Percentiles rank a stretch among this genome's conserved stretches.
phyloP scores from a whole-genome alignment of 768 basidiomycete species.

The Amanita exitialis region DNA sequence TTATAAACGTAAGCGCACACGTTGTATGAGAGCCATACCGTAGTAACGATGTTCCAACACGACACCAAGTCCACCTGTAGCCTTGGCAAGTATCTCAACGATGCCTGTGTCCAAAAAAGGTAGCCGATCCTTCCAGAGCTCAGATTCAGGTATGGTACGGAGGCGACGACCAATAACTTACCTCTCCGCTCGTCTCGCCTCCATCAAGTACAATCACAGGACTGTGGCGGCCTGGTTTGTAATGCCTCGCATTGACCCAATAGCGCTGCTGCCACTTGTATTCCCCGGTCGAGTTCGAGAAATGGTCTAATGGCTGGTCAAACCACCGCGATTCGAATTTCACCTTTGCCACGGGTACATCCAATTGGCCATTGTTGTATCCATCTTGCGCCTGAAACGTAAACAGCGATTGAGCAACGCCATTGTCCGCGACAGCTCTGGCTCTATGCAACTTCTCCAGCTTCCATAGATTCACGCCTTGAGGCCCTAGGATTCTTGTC shows the following conservation, averaged over 20 bases:
- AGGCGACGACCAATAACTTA: constrained; percentile 19
- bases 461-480: constrained; percentile 6
- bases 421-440: not conserved
- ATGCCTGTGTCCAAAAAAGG: constrained; percentile 74
- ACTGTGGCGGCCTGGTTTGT: constrained; percentile 55
- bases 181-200: constrained; percentile 85
- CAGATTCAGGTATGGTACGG: not conserved
- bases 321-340: constrained; percentile 46
- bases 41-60: constrained; percentile 94
- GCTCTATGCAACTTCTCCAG: constrained; percentile 2
- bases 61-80: constrained; percentile 81
- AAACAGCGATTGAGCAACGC: not conserved
- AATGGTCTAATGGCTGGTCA: constrained; percentile 82
- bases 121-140: constrained; percentile 27
- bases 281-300: constrained; percentile 36
- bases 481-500: not conserved
- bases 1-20: not conserved
- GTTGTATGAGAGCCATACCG: constrained; percentile 27
- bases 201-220: constrained; percentile 91
- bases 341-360: not conserved
- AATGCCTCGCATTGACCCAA: constrained; percentile 84
- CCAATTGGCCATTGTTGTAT: not conserved
- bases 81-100: constrained; percentile 73
- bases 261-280: constrained; percentile 77
- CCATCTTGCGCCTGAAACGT: not conserved